phyloP scores from a whole-genome alignment of 2,329 filamentous ascomycete genomes.

The Venturia asperata region DNA sequence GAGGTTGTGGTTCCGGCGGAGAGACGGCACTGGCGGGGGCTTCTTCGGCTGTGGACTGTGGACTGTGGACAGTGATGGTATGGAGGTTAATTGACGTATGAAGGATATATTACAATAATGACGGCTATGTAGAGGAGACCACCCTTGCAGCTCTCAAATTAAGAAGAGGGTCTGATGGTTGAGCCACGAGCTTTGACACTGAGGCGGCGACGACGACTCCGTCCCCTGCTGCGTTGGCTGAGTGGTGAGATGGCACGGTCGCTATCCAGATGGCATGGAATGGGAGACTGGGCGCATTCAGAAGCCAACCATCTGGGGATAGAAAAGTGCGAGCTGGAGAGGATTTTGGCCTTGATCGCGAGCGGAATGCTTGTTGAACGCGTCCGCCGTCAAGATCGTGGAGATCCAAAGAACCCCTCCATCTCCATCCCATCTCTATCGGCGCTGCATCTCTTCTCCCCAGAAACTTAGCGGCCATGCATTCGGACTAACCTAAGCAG shows the following conservation, averaged over 20 bases:
- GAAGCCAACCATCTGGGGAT: too few relatives aligned
- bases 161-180: conserved; percentile 6
- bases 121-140: background rate
- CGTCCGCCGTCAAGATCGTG: too few relatives aligned
- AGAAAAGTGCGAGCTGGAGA: too few relatives aligned
- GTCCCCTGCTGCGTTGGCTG: background rate
- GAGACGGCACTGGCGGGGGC: background rate
- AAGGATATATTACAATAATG: background rate
- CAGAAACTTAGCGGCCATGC: background rate
- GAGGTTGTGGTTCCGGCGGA: background rate
- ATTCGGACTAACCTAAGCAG: too few relatives aligned
- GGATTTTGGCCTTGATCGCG: too few relatives aligned
- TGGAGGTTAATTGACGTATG: too few relatives aligned
- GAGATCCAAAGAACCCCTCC: too few relatives aligned
- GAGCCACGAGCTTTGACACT: background rate
- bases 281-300: background rate
- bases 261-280: background rate
- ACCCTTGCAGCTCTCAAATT: background rate
- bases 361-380: too few relatives aligned
- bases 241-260: background rate
- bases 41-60: background rate
- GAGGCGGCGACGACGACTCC: background rate
- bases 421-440: background rate
- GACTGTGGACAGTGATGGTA: background rate
- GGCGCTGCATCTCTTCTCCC: background rate